These are phyloP conservation scores for Ceratocystis colombiana DNA, from an alignment of 2,329 filamentous ascomycete genomes.

Conservation along the genomic window DNA sequence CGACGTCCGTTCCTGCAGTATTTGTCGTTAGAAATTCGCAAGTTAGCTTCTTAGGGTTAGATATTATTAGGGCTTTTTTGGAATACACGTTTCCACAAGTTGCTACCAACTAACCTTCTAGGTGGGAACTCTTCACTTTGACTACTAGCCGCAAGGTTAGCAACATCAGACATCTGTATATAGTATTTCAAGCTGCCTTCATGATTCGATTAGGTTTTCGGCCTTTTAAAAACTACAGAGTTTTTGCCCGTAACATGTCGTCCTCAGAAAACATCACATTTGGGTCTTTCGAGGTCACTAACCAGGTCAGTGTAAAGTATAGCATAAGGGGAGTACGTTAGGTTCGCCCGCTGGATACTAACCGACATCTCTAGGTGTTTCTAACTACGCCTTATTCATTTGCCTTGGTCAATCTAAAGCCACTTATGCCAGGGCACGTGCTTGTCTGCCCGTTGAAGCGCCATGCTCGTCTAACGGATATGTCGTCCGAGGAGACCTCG, in stretches of 20 bases:
- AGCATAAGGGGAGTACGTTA: constrained; percentile 14
- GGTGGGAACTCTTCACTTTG: neutral
- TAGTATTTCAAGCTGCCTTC: neutral
- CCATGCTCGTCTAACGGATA: constrained; percentile 64
- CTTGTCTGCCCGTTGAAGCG: constrained; percentile 65
- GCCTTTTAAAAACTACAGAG: neutral
- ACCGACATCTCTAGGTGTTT: constrained; percentile 57
- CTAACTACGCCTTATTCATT: constrained; percentile 68
- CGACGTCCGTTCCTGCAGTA: too few species aligned
- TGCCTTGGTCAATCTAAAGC: constrained; percentile 90
- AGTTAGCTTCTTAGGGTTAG: neutral
- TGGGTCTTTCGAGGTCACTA: constrained; percentile 64
- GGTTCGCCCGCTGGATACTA: neutral
- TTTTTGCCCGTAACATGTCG: constrained; percentile 18
- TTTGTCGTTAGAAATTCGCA: neutral
- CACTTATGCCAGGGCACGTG: constrained; percentile 83
- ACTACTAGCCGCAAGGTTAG: neutral
- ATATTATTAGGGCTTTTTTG: too few species aligned
- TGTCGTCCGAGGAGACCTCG: constrained; percentile 57
- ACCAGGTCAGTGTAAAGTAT: constrained; percentile 46
- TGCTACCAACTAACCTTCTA: neutral
- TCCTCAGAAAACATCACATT: constrained; percentile 46
- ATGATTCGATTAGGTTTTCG: constrained; percentile 4
- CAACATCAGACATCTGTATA: neutral
- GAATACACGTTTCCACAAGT: constrained; percentile 8